Conservation (phyloP, 257 asterid genomes). For the Solanum stenotomum region DNA sequence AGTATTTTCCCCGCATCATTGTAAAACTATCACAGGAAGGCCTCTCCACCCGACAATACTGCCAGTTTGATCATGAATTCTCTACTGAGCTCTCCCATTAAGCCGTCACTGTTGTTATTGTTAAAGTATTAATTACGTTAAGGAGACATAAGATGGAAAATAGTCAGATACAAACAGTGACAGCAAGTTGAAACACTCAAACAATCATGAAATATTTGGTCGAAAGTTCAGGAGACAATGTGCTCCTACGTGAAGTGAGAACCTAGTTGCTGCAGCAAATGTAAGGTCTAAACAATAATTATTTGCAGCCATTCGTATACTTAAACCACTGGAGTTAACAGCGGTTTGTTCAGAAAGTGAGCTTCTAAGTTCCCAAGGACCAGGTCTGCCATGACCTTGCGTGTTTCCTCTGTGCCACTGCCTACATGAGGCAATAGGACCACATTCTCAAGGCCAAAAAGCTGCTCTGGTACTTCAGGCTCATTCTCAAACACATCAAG, state of each 20-base stretch:
- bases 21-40: not conserved
- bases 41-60: not conserved
- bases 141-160: not conserved
- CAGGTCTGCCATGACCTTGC: slow-evolving; percentile 70
- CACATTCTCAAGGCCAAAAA: slow-evolving; percentile 53
- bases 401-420: slow-evolving; percentile 57
- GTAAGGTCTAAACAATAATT: not conserved
- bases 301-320: not conserved
- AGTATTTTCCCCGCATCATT: not conserved
- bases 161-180: not conserved
- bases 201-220: not conserved
- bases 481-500: slow-evolving; percentile 77
- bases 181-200: not conserved
- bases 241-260: not conserved
- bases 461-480: slow-evolving; percentile 59
- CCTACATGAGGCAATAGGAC: slow-evolving; percentile 77
- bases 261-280: not conserved
- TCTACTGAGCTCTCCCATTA: not conserved
- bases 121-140: not conserved
- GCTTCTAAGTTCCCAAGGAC: slow-evolving; percentile 69
- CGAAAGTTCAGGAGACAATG: not conserved
- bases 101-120: not conserved
- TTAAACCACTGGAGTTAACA: slow-evolving; percentile 59
- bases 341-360: slow-evolving; percentile 50
- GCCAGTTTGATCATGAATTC: not conserved